Base-by-base conservation (phyloP, 2,329 filamentous ascomycete species). In the Aspergillus tanneri region DNA sequence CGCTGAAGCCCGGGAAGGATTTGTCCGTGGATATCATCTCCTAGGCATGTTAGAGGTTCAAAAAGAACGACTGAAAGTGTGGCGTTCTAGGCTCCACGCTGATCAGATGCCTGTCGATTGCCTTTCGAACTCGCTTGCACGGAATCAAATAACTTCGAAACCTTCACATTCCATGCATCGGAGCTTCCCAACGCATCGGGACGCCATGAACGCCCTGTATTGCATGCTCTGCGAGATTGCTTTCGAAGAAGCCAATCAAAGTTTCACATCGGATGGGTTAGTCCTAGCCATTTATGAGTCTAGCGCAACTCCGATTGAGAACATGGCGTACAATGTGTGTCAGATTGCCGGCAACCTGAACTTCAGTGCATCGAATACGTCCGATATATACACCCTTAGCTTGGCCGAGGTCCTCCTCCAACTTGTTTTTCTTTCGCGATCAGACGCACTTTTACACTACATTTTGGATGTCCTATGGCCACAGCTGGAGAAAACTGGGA, bases 401-500 rank as follows among this genome's bases (percentile, higher is more conserved):
- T 38, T 55, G 10, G 12, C 50, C 12, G 53, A 55, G 23, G 22
- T 28, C 2, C 30, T 55, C 0, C 44, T 55, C 3, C 50, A 55
- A 10, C 34, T 55, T 10, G 41, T 44, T 1, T 45, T 43, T 7
- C 25, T 43, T 1, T 53, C 12, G 23, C 42, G 24, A 9, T 55
- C 53, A 0, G 23, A 49, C 2, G 3, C 23, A 0, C 9, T 50
- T 2, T 53, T 55, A 14, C 18, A 46, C n/a, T 48, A 30, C 21
- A 53, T 50, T 3, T 30, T 55, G n/a, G 55, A 56, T 30, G 16
- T 50, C 6, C 6, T 53, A n/a, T 60, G 56, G 56, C 58, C 57
- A 25, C 44, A 25, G 2, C 24, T 60, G 2, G 58, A 60, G 28
- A 23, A 10, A 2, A 37, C 35, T 2, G 52, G 48, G 10, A 46